Evolutionary conservation across 306 rosid species (phyloP), one percentile per base, ranked within the genome.

Genomic region (Sphenostylis stenocarpa): DNA sequence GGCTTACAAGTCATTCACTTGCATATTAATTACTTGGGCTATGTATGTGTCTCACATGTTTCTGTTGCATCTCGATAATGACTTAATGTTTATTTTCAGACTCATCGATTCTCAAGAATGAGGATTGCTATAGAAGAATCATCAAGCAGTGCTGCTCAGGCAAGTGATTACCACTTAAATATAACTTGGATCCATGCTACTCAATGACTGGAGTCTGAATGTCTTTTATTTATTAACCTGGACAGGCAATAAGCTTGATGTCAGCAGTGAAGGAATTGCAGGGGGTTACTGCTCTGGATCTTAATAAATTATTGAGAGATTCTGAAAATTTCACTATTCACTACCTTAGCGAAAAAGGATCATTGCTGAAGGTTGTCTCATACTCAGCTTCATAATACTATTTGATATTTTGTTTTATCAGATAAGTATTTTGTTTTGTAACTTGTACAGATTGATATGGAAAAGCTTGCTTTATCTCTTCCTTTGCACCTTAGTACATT

Each of bases 401-500:
- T 73, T 82, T 67, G 13, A 20, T 75, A 58, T 64, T 57, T 34
- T 77, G 43, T 72, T 51, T 71, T 82, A 63, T 51, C 63, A 29
- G 38, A 43, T 79, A 26, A 55, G 75, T 43, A 13, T 75, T 70
- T 62, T 51, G 82, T 66, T 83, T 67, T 31, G 44, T 82, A 63
- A 39, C 75, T 20, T 82, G 74, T 80, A 78, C 91, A 94, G 98
- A 82, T 94, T 82, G 98, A 94, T 58, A 77, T 89, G 78, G 98
- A 90, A 83, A 94, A 86, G 90, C 96, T 94, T 68, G 93, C 78
- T 14, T 84, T 86, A 72, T 86, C 78, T 80, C 97, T 94, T 82
- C 93, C 98, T 7, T 82, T 88, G 85, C 97, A 94, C 86, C 96
- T 94, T 76, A 82, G 77, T 87, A 81, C 90, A 41, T 81, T 83